phyloP scores from a whole-genome alignment of 163 green algal species.

The Scenedesmus sp. region DNA sequence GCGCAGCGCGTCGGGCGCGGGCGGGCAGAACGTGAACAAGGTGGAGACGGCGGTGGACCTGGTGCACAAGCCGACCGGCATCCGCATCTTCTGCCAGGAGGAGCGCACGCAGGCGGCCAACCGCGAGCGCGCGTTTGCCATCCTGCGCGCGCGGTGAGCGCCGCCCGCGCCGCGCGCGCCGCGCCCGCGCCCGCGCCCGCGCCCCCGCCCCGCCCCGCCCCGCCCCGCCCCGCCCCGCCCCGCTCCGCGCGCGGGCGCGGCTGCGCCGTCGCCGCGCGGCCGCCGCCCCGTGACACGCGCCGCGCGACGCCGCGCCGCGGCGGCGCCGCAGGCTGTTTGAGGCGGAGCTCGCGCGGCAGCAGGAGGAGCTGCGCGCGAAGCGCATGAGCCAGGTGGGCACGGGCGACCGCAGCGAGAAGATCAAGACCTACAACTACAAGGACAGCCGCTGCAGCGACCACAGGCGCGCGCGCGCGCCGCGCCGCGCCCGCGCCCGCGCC shows the following conservation, averaged over 20 bases:
- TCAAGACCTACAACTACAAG: conserved; percentile 99
- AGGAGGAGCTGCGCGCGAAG: conserved; percentile 76
- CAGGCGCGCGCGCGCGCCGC: too few relatives aligned
- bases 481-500: too few relatives aligned
- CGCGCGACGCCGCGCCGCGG: too few relatives aligned
- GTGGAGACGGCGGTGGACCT: conserved; percentile 98
- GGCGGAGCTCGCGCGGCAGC: conserved; percentile 92
- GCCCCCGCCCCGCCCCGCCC: too few relatives aligned
- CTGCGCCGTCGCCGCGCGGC: too few relatives aligned
- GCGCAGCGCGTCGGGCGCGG: conserved; percentile 63
- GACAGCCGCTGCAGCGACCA: conserved; percentile 96
- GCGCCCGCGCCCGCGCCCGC: too few relatives aligned
- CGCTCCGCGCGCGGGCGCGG: too few relatives aligned
- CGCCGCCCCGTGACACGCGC: too few relatives aligned
- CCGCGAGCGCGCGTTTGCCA: conserved; percentile 88
- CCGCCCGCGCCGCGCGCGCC: too few relatives aligned
- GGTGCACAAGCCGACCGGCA: conserved; percentile 95
- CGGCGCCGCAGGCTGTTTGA: conserved; percentile 90
- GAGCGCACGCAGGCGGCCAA: conserved; percentile 97
- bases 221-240: too few relatives aligned
- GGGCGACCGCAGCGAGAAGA: conserved; percentile 96
- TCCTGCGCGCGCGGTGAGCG: conserved; percentile 74
- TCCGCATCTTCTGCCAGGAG: conserved; percentile 97
- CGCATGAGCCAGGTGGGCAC: conserved; percentile 88
- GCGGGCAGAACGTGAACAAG: conserved; percentile 98